phyloP scores from a whole-genome alignment of 495 filamentous ascomycete species.

The Penicillium cosmopolitanum region DNA sequence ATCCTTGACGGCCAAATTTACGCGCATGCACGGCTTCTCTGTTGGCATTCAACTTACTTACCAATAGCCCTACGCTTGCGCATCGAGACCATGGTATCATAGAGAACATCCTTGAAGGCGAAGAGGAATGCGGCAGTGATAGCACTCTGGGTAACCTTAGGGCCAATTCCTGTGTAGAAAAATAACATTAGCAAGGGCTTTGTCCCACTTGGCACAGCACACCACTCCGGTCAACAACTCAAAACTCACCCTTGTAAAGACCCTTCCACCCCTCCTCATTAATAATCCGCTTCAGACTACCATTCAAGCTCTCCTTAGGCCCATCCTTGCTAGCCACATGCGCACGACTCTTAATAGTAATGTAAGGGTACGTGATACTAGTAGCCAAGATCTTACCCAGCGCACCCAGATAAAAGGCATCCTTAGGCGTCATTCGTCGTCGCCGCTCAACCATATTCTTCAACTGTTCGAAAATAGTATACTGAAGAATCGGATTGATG shows the following conservation, averaged over 20 bases:
- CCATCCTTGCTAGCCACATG: constrained; percentile 78
- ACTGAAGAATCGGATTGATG: constrained; percentile 97
- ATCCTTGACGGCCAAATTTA: too few relatives aligned
- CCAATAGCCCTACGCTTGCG: constrained; percentile 52
- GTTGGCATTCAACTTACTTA: constrained; percentile 26
- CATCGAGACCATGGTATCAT: constrained; percentile 61
- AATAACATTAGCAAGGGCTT: constrained; percentile 16
- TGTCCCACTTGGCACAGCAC: neutral
- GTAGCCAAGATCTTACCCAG: constrained; percentile 94
- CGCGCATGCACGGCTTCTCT: too few relatives aligned
- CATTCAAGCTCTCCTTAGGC: constrained; percentile 71
- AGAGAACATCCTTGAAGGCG: constrained; percentile 93
- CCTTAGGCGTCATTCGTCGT: constrained; percentile 72
- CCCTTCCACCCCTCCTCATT: constrained; percentile 86
- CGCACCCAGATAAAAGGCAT: constrained; percentile 90
- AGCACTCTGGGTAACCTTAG: constrained; percentile 95
- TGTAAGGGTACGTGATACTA: constrained; percentile 94
- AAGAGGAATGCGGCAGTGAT: constrained; percentile 96
- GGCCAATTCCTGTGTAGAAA: constrained; percentile 70
- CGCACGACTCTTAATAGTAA: constrained; percentile 96
- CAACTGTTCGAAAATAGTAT: constrained; percentile 97
- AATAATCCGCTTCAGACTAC: constrained; percentile 76
- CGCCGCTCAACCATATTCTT: constrained; percentile 75
- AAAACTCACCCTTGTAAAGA: constrained; percentile 78
- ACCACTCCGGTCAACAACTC: neutral